Evolutionary conservation across 805 yeast genomes (phyloP), one percentile per base, ranked within the genome.

Genomic region (Candida broadrunensis): DNA sequence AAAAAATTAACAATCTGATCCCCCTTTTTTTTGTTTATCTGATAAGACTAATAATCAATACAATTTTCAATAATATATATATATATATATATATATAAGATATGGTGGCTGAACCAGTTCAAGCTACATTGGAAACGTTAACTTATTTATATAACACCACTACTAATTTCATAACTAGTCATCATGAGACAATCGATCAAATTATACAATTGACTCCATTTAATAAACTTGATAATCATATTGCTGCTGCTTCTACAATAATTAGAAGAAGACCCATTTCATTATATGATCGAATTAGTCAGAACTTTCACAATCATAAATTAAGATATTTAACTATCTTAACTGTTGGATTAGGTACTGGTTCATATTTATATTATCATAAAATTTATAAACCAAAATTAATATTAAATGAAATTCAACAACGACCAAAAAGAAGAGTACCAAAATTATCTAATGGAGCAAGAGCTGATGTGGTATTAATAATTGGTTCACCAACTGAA

Each of bases 401-500:
- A 25, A 9, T 25, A 12, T n/a, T n/a, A n/a, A n/a, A n/a, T n/a
- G n/a, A n/a, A n/a, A 7, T 9, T 8, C n/a, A 25, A 12, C 16
- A 33, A 21, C 17, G 38, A 19, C 29, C 40, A 15, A 65, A 58
- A 45, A 64, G 91, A 50, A 65, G 81, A 43, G 95, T 89, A 1
- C 70, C 73, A 4, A 73, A 80, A 43, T 67, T 88, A 24, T 50
- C 74, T 4, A 81, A 81, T 45, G 93, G 95, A 2, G 85, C 86
- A 3, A 66, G 96, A 37, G 73, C 75, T 44, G 93, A 87, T 50
- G 91, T 85, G 7, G 78, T 88, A 2, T 65, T 88, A 16, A 65
- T 88, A 4, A 73, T 87, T 3, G 95, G 95, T 1, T 81, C 88
- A 1, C 89, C 90, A 2, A 70, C 78, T 2, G 91, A 85, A 46